Conservation (phyloP, 306 rosid species). For the Boehmeria nivea region DNA sequence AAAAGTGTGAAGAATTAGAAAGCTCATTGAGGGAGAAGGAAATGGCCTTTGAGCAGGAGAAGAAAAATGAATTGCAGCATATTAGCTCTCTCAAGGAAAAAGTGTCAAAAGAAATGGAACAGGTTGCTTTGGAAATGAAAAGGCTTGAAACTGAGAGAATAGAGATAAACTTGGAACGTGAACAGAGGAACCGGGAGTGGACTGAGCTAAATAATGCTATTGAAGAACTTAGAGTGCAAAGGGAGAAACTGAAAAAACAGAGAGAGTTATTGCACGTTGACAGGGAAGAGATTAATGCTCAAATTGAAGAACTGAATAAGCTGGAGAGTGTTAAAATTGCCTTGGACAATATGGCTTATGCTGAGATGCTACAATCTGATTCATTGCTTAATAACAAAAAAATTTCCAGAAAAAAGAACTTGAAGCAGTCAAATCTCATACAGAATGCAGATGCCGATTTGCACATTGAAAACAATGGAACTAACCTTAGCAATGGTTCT, state of each 20-base stretch:
- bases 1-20: slow-evolving; percentile 88
- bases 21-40: slow-evolving; percentile 66
- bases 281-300: slow-evolving; percentile 60
- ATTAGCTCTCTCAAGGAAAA: slow-evolving; percentile 65
- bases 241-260: slow-evolving; percentile 82
- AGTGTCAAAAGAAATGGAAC: slow-evolving; percentile 63
- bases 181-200: slow-evolving; percentile 79
- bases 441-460: slow-evolving; percentile 27
- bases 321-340: slow-evolving; percentile 59
- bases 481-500: slow-evolving; percentile 32
- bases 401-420: slow-evolving; percentile 36
- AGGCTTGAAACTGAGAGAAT: slow-evolving; percentile 69
- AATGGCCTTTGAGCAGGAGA: slow-evolving; percentile 69
- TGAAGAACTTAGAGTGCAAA: slow-evolving; percentile 78
- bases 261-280: slow-evolving; percentile 83
- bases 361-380: slow-evolving; percentile 50
- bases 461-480: slow-evolving; percentile 22
- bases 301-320: slow-evolving; percentile 68
- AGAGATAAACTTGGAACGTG: slow-evolving; percentile 83
- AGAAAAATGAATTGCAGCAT: slow-evolving; percentile 53
- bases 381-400: slow-evolving; percentile 40
- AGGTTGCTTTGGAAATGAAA: slow-evolving; percentile 67
- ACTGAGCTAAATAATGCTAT: slow-evolving; percentile 75
- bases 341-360: slow-evolving; percentile 46
- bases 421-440: slow-evolving; percentile 33